phyloP scores from a whole-genome alignment of 2,329 filamentous ascomycete genomes.

The Xylaria polymorpha region DNA sequence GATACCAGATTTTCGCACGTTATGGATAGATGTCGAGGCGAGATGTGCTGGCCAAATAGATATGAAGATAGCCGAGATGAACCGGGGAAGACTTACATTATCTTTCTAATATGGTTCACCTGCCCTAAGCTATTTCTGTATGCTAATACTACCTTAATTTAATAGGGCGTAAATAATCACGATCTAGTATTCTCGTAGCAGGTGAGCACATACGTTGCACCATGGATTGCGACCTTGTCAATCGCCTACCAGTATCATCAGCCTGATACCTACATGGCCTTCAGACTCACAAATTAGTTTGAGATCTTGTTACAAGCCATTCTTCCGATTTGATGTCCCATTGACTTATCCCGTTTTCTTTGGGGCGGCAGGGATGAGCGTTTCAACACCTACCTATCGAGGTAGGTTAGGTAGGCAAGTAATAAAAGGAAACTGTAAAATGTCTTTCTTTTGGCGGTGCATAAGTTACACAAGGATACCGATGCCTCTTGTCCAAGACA shows the following conservation, averaged over 20 bases:
- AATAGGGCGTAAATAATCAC: not conserved
- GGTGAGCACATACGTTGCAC: not conserved
- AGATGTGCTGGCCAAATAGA: slow-evolving; percentile 24
- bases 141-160: not conserved
- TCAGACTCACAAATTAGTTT: not conserved
- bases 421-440: not conserved
- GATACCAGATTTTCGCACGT: not conserved
- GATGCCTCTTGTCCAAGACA: not conserved
- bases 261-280: not conserved
- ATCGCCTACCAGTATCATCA: no score
- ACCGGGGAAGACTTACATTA: not conserved
- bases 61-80: not conserved
- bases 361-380: not conserved
- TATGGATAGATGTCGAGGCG: not conserved
- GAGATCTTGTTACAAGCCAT: not conserved
- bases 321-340: not conserved
- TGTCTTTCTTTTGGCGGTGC: not conserved
- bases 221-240: not conserved
- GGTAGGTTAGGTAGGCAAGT: no score
- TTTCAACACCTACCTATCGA: not conserved
- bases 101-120: not conserved
- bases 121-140: not conserved
- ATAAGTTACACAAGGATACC: not conserved
- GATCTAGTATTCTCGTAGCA: not conserved
- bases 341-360: not conserved